phyloP scores from a whole-genome alignment of 2,329 filamentous ascomycete species.

The Colletotrichum sublineola region DNA sequence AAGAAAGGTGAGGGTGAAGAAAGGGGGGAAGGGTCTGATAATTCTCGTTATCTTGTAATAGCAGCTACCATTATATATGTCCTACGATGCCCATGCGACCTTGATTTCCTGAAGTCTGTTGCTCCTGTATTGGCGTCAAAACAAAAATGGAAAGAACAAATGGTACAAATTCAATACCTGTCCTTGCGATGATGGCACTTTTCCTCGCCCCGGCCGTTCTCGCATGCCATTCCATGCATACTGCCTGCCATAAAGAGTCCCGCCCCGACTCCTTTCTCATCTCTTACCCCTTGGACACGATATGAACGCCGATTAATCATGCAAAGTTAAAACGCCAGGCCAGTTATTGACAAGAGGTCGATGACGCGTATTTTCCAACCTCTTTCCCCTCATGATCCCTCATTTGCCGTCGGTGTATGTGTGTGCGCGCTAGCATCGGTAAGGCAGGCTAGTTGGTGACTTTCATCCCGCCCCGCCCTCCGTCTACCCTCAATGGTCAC shows the following conservation, averaged over 20 bases:
- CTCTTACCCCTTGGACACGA: slow-evolving; percentile 25
- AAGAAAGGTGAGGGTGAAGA: neutral
- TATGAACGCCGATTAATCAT: slow-evolving; percentile 40
- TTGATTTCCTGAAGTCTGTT: slow-evolving; percentile 23
- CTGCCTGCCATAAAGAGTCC: slow-evolving; percentile 5
- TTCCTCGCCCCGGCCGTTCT: slow-evolving; percentile 32
- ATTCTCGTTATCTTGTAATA: slow-evolving; percentile 34
- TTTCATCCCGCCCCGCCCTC: neutral
- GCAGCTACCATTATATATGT: slow-evolving; percentile 39
- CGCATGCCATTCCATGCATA: slow-evolving; percentile 27
- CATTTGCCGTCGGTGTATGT: slow-evolving; percentile 6
- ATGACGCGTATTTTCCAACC: slow-evolving; percentile 4
- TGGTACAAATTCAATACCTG: slow-evolving; percentile 32
- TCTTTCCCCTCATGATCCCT: slow-evolving; percentile 32
- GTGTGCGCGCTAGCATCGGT: slow-evolving; percentile 21
- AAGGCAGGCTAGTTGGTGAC: slow-evolving; percentile 25
- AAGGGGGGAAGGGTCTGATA: slow-evolving; percentile 4
- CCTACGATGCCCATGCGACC: slow-evolving; percentile 16
- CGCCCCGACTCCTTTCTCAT: neutral
- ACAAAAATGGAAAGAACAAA: neutral
- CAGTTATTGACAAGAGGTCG: slow-evolving; percentile 31
- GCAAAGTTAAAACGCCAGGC: slow-evolving; percentile 33
- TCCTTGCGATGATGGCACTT: slow-evolving; percentile 34
- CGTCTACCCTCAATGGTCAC: slow-evolving; percentile 19
- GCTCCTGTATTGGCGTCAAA: slow-evolving; percentile 26